Evolutionary conservation across 1,284 basidiomycete genomes (phyloP), one percentile per base, ranked within the genome.

Genomic region (Ceraceosorus guamensis): DNA sequence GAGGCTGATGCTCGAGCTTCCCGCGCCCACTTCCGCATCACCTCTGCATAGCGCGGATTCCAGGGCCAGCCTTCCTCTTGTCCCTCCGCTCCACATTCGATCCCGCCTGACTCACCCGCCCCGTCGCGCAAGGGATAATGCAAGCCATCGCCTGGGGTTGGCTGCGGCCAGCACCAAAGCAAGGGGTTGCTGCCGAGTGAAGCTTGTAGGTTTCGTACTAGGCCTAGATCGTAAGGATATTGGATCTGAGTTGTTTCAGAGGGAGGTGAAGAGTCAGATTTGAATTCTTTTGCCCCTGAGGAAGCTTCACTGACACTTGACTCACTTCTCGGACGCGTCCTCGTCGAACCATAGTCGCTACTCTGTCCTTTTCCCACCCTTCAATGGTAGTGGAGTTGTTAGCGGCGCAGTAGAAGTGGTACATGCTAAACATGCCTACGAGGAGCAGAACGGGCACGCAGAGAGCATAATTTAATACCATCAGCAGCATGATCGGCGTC

Each of bases 331-430:
- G 83, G 60, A 97, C 87, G 77, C 87, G 88, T 1, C 92, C 93
- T 58, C 87, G 80, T 11, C 88, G 83, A 47, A 91, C 84, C 66
- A 97, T 82, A 0, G 85, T 88, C 4, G 89, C 86, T 0, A 86
- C 89, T 76, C 88, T 91, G 72, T 98, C 91, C 79, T 96, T 96
- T 76, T 98, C 95, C 89, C 90, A 95, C 0, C 88, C 85, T 79
- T 98, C 93, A 56, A 98, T 95, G 0, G 93, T 97, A 0, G 93
- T 98, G 10, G 86, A 86, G 75, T 98, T 98, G 18, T 82, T 82
- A 10, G 82, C 68, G n/a, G 93, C 77, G 50, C 84, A 83, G 74
- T 86, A 88, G 62, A 92, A 84, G 68, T 98, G 95, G 73, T 93
- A 98, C 32, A 91, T 57, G 61, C 87, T 89, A 64, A 77, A 71